Evolutionary conservation across 31 red algal species (phyloP).

Genomic region (Odonthalia washingtoniensis): DNA sequence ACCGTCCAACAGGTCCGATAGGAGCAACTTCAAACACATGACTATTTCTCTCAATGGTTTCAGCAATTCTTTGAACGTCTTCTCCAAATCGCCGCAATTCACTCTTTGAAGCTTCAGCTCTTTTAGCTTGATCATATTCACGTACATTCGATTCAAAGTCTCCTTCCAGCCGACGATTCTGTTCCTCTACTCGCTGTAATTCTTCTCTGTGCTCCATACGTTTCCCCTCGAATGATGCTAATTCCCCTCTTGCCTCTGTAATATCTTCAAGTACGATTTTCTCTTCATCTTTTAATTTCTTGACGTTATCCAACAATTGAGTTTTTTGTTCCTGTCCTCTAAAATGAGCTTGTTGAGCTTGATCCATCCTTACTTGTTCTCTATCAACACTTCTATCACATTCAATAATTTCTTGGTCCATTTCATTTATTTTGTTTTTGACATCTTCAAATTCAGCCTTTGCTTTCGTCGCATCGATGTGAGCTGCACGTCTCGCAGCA

Average conservation of each 20-base stretch:
- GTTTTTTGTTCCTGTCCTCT: constrained; percentile 70
- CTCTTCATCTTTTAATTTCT: constrained; percentile 39
- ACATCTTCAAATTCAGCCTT: not conserved
- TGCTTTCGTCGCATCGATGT: not conserved
- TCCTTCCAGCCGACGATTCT: constrained; percentile 21
- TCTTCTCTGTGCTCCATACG: constrained; percentile 25
- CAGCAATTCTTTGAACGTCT: constrained; percentile 9
- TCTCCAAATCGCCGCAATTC: constrained; percentile 65
- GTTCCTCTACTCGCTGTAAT: not conserved
- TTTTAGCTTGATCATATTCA: constrained; percentile 34
- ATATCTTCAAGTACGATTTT: constrained; percentile 9
- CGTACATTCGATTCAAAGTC: constrained; percentile 52
- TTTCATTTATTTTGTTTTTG: constrained; percentile 45
- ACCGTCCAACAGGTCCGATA: constrained; percentile 86
- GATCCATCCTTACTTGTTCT: constrained; percentile 44
- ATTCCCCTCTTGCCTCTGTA: not conserved
- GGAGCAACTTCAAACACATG: constrained; percentile 62
- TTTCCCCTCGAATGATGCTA: constrained; percentile 31
- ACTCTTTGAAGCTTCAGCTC: constrained; percentile 22
- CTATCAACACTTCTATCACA: constrained; percentile 24
- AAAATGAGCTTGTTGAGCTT: constrained; percentile 65
- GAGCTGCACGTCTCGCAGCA: constrained; percentile 8
- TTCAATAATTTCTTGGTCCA: constrained; percentile 32
- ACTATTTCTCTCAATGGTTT: constrained; percentile 16
- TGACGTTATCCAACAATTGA: constrained; percentile 52